phyloP scores from a whole-genome alignment of 2,329 filamentous ascomycete species.

The Trichoderma cornu-damae region DNA sequence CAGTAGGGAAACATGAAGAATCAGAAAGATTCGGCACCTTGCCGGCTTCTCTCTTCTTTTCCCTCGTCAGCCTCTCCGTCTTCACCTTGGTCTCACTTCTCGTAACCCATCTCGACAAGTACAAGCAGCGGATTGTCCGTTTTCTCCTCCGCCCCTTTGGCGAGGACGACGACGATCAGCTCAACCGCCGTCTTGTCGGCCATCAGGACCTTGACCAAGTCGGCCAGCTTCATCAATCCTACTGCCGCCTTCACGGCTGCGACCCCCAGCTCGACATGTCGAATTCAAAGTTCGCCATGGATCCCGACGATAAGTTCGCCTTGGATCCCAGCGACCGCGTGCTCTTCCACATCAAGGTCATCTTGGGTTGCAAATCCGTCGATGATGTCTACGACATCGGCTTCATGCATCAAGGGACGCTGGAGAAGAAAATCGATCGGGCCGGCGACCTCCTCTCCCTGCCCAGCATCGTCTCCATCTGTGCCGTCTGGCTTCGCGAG shows the following conservation, averaged over 20 bases:
- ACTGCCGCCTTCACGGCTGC: not conserved
- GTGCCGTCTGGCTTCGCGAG: conserved; percentile 28
- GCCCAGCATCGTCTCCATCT: conserved; percentile 25
- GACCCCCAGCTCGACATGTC: not conserved
- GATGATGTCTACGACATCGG: conserved; percentile 23
- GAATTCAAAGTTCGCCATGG: conserved; percentile 21
- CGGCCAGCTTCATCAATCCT: not conserved
- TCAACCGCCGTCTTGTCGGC: not conserved
- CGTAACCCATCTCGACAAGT: not conserved
- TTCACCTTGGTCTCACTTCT: not conserved
- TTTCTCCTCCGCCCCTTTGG: not conserved
- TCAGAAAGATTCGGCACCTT: not conserved
- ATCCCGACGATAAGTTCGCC: conserved; percentile 1
- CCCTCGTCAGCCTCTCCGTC: not conserved
- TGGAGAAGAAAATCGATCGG: conserved; percentile 23
- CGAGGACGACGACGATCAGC: not conserved
- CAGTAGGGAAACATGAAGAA: not conserved
- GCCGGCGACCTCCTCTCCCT: conserved; percentile 16
- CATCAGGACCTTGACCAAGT: not conserved
- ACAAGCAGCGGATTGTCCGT: conserved; percentile 1
- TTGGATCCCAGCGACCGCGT: conserved; percentile 24
- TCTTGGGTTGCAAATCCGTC: conserved; percentile 25
- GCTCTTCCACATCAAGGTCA: conserved; percentile 22
- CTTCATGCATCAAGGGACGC: conserved; percentile 24
- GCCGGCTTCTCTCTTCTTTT: conserved; percentile 3